Evolutionary conservation across 192 early-diverging fungal species (phyloP).

Genomic region (Rhizoclosmatium globosum): DNA sequence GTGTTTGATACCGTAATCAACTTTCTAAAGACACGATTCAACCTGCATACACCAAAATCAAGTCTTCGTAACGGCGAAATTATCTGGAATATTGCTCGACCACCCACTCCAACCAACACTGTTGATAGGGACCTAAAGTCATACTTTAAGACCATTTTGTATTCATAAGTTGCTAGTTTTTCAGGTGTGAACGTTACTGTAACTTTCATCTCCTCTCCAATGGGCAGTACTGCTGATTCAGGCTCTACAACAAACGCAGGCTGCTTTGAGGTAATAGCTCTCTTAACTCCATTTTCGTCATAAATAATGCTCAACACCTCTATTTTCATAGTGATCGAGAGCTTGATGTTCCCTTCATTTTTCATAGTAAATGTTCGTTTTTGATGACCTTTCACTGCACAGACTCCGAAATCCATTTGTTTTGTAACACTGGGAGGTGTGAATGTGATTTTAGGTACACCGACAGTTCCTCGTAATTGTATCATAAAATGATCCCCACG

Average conservation of each 20-base stretch:
- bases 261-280: not conserved
- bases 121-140: conserved; percentile 56
- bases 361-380: conserved; percentile 58
- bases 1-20: conserved; percentile 54
- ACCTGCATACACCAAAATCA: conserved; percentile 66
- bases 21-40: conserved; percentile 59
- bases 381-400: conserved; percentile 46
- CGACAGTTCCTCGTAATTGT: conserved; percentile 57
- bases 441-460: conserved; percentile 61
- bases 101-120: conserved; percentile 56
- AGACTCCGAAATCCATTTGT: conserved; percentile 64
- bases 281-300: conserved; percentile 11
- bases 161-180: conserved; percentile 58
- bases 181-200: conserved; percentile 57
- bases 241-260: conserved; percentile 49
- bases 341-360: conserved; percentile 66
- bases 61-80: conserved; percentile 53
- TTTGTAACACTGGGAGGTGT: conserved; percentile 47
- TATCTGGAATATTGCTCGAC: conserved; percentile 53
- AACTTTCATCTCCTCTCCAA: conserved; percentile 52
- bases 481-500: conserved; percentile 66
- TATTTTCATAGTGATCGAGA: conserved; percentile 48
- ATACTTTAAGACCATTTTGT: conserved; percentile 54
- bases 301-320: conserved; percentile 27
- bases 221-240: conserved; percentile 43